Evolutionary conservation across 176 grass and related monocot genomes (phyloP), one percentile per base, ranked within the genome.

Genomic region (Rhynchospora tenuis): DNA sequence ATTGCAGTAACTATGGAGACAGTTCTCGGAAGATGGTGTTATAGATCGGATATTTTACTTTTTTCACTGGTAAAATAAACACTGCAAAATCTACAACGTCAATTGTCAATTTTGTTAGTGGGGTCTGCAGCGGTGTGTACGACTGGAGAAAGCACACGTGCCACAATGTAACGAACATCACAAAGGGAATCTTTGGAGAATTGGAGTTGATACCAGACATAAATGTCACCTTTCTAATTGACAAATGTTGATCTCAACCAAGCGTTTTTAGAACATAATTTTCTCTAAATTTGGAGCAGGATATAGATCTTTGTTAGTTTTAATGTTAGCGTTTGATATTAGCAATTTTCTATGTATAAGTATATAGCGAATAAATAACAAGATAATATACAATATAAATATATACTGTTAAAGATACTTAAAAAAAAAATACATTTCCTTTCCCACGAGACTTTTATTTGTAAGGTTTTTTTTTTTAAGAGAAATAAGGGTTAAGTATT

Each of bases 141-240:
- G 13, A 74, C 70, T 74, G 70, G 70, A 51, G 70, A 27, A 50
- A 1, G 1, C 5, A 1, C 5, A 69, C 14, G 29, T 69, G 29
- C 29, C 51, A 9, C 69, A 73, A 14, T 42, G 13, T 43, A 73
- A 50, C 14, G 19, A 26, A 50, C 20, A 51, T 27, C 1, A 56
- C 42, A 60, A 50, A 19, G 42, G 79, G 79, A 81, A 81, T 81
- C n/a, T 65, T 48, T 81, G 38, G 33, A 24, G 54, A 10, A 48
- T 48, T 81, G 38, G 33, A 24, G 54, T 63, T 42, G 58, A 81
- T 64, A 81, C 79, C 59, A 64, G 59, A 81, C 59, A 81, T 12
- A 81, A 63, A 15, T 81, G 79, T 81, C 79, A 17, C 57, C 59
- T 64, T 81, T 81, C 20, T 44, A 50, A 81, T 81, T 81, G 59